Base-by-base conservation (phyloP, 176 grass and related monocot species). In the Raddia distichophylla region DNA sequence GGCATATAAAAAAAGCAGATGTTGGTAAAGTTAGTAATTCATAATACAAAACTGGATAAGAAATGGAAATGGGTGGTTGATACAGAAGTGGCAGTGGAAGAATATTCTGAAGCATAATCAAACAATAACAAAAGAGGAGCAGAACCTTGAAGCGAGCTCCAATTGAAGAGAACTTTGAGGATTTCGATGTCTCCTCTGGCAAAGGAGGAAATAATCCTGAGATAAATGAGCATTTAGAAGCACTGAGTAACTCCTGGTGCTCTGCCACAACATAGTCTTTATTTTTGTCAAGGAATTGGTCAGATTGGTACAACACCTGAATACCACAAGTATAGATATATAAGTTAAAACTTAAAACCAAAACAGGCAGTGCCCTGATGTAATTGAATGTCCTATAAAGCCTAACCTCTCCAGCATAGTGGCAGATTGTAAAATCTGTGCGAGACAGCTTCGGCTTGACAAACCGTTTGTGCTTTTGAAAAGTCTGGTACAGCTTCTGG, bases 201-300 rank as follows among this genome's bases (percentile, higher is more conserved):
- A 83, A 83, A 85, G 82, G 73, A 80, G 97, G 97, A 80, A 99
- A 99, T 76, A 99, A 84, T 79, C 93, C 97, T 47, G 91, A 80
- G 43, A 99, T 90, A 74, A 99, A 99, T 34, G 93, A 77, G 54
- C 97, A 99, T 88, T 93, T 99, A 78, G 97, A 99, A 60, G 93
- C 79, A 74, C 91, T 84, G 67, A 99, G 84, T 63, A 99, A 82
- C 49, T 99, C 96, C 69, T 95, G 96, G 82, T 99, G 96, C 82
- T 99, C 96, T 69, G 93, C 91, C 70, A 99, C 93, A 57, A 99
- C 96, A 66, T 99, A 99, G 80, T 99, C 96, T 86, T 95, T 99
- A 64, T 99, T 99, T 91, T 99, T 99, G 60, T 99, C 96, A 50
- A 99, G 82, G 69, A 99, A 99, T 20, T 95, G 93, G 42, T 95